Evolutionary conservation across 768 basidiomycete genomes (phyloP).

Genomic region (Podaxis sp.): DNA sequence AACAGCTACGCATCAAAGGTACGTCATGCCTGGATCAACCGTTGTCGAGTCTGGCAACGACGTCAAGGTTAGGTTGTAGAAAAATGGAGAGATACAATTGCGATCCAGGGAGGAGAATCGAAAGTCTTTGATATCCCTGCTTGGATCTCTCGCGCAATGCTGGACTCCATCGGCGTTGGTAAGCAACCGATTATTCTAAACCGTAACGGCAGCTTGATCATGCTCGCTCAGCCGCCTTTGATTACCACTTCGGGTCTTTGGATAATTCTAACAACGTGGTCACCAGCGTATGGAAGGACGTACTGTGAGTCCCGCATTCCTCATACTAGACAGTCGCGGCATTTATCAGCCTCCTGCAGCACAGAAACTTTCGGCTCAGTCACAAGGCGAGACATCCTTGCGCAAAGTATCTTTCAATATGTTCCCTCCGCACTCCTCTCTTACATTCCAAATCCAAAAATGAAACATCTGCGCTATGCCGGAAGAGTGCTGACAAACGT

Average conservation of each 20-base stretch:
- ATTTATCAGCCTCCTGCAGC: constrained; percentile 30
- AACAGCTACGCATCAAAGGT: constrained; percentile 35
- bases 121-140: constrained; percentile 33
- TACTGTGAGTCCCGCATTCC: constrained; percentile 29
- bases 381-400: constrained; percentile 30
- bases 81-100: constrained; percentile 41
- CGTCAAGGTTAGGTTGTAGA: constrained; percentile 28
- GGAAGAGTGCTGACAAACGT: constrained; percentile 30
- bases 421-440: constrained; percentile 24
- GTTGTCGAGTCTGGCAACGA: not conserved
- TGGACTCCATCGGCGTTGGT: constrained; percentile 55
- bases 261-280: constrained; percentile 37
- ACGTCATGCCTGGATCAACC: not conserved
- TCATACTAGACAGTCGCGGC: not conserved
- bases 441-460: constrained; percentile 28
- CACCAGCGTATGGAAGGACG: constrained; percentile 33
- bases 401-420: constrained; percentile 33
- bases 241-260: constrained; percentile 44
- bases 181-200: constrained; percentile 2
- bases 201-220: not conserved
- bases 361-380: constrained; percentile 29
- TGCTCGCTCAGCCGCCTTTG: constrained; percentile 42
- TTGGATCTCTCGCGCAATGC: constrained; percentile 44
- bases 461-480: constrained; percentile 31
- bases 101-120: constrained; percentile 25